Base-by-base conservation (phyloP, 106 monocot genomes). In the Allium fistulosum region DNA sequence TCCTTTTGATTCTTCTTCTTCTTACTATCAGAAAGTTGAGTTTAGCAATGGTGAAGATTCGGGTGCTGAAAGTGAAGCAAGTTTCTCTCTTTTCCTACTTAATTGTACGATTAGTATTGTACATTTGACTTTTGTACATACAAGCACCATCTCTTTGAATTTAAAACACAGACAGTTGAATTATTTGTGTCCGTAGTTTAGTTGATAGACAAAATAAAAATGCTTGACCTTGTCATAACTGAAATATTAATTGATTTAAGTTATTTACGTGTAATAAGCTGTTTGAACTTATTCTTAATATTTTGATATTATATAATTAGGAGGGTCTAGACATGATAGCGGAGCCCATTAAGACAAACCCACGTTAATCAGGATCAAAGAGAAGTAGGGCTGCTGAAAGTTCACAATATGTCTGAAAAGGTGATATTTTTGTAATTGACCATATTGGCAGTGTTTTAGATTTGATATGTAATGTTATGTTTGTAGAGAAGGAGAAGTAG, bases 341-440 rank as follows among this genome's bases (percentile, higher is more conserved):
- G 62, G 80, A 72, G 75, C 65, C 72, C 4, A 71, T 11, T n/a
- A n/a, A 63, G 65, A 63, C 61, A 22, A 50, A 27, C 15, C 70
- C 69, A 45, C 60, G 72, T 9, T 69, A 77, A 59, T 82, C 87
- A 14, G 77, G 91, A 4, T 81, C 81, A 26, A 91, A 91, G 82
- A 67, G 91, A 53, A 87, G 84, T 73, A 65, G 91, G 46, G 91
- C 91, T 9, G 91, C 91, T 26, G 91, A 22, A 87, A 66, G 91
- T 91, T 14, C 91, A 91, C 59, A 91, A 87, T 61, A 69, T 91
- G 75, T 91, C 91, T 4, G 91, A 91, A 17, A 91, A 87, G 84
- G 87, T 91, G 27, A 22, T 66, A 9, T 7, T 9, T 49, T 48
- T 17, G n/a, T 0, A 2, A 0, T 22, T 7, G 17, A 9, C 6